Evolutionary conservation across 2,329 filamentous ascomycete species (phyloP).

Genomic region (Arthrocladium fulminans): DNA sequence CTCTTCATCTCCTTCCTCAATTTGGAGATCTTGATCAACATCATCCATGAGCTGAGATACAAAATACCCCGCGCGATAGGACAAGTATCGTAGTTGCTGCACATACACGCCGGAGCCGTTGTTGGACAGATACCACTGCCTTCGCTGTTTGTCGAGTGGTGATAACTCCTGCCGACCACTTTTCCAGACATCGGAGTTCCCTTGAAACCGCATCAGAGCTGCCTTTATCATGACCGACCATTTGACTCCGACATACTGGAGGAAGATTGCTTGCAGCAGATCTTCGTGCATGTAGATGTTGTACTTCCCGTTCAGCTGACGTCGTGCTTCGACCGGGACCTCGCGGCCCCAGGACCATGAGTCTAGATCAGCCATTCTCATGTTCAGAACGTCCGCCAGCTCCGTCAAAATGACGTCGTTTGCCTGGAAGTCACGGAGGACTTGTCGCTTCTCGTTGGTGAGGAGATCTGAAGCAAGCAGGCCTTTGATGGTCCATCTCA

Average conservation of each 20-base stretch:
- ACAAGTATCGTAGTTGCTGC: constrained; percentile 28
- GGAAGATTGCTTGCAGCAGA: constrained; percentile 46
- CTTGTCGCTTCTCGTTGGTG: constrained; percentile 42
- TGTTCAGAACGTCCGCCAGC: constrained; percentile 49
- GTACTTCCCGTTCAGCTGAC: constrained; percentile 50
- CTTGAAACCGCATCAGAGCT: constrained; percentile 32
- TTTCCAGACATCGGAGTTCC: constrained; percentile 34
- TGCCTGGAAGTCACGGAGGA: constrained; percentile 43
- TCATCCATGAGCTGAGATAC: constrained; percentile 46
- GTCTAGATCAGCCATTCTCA: constrained; percentile 43
- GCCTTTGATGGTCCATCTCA: constrained; percentile 41
- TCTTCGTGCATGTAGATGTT: constrained; percentile 53
- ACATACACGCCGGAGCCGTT: constrained; percentile 13
- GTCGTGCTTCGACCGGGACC: constrained; percentile 42
- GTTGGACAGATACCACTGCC: constrained; percentile 36
- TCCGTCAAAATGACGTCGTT: constrained; percentile 44
- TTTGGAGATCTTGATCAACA: constrained; percentile 28
- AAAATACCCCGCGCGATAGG: constrained; percentile 43
- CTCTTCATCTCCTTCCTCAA: constrained; percentile 10
- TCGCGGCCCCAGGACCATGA: constrained; percentile 44
- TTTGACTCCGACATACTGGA: constrained; percentile 46
- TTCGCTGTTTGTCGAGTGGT: constrained; percentile 34
- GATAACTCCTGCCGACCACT: constrained; percentile 27
- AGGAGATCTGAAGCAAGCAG: constrained; percentile 45
- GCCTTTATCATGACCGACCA: constrained; percentile 43